Conservation (phyloP, 75 land plant genomes). For the Picea glauca region DNA sequence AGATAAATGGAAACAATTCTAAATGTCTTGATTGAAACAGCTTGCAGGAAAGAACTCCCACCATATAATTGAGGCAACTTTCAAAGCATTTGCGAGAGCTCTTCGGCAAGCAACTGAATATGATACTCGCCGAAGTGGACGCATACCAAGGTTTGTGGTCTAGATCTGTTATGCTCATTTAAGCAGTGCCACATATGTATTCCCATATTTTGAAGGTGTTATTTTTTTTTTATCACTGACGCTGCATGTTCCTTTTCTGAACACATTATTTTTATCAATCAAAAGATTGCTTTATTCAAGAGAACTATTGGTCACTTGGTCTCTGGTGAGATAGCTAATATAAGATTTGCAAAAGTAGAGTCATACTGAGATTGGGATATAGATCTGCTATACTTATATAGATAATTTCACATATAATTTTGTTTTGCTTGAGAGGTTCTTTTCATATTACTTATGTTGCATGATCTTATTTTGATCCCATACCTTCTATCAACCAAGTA, state of each 20-base stretch:
- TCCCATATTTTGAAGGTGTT: not conserved
- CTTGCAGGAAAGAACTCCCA: slow-evolving; percentile 91
- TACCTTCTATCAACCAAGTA: not conserved
- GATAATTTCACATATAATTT: not conserved
- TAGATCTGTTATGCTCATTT: not conserved
- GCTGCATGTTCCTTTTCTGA: not conserved
- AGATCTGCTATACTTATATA: not conserved
- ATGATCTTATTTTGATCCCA: not conserved
- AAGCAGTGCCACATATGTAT: not conserved
- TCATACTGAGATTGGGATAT: too few relatives aligned
- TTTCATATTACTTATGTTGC: not conserved
- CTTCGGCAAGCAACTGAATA: slow-evolving; percentile 85
- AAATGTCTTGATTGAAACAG: slow-evolving; percentile 26
- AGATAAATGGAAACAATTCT: not conserved
- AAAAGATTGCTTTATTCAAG: not conserved
- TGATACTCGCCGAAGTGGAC: slow-evolving; percentile 74
- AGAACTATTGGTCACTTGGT: not conserved
- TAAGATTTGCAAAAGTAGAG: not conserved
- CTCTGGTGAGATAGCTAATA: not conserved
- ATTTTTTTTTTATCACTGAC: not conserved
- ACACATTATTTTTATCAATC: not conserved
- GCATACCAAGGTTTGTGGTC: slow-evolving; percentile 65
- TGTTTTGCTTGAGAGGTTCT: not conserved
- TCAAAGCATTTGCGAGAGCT: slow-evolving; percentile 97
- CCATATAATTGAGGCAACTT: slow-evolving; percentile 94